Evolutionary conservation across 768 basidiomycete species (phyloP).

Genomic region (Mrakia frigida): DNA sequence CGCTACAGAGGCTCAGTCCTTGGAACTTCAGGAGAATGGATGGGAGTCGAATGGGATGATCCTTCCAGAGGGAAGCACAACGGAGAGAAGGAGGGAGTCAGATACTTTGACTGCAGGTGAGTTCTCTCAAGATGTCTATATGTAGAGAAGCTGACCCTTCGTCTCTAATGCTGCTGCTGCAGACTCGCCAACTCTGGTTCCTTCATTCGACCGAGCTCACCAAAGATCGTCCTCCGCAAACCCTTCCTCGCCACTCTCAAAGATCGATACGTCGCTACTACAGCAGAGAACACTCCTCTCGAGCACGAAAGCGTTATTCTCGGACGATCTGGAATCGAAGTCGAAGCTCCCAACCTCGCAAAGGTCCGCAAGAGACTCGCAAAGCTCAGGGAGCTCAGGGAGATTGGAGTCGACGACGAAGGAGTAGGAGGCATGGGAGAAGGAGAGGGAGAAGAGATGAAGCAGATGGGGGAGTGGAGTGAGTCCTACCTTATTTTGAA

Average conservation of each 20-base stretch:
- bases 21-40: constrained; percentile 64
- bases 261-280: constrained; percentile 58
- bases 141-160: neutral
- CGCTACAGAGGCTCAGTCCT: constrained; percentile 63
- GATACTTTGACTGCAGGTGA: constrained; percentile 75
- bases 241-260: constrained; percentile 70
- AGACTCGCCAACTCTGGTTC: constrained; percentile 65
- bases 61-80: constrained; percentile 77
- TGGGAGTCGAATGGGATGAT: constrained; percentile 98
- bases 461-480: constrained; percentile 41
- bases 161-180: constrained; percentile 25
- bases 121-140: constrained; percentile 37
- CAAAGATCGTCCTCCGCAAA: constrained; percentile 54
- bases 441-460: constrained; percentile 52
- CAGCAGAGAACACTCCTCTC: no score
- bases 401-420: constrained; percentile 72
- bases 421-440: constrained; percentile 47
- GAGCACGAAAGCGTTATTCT: constrained; percentile 58
- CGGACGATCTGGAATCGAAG: constrained; percentile 78
- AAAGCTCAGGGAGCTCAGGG: constrained; percentile 61
- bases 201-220: constrained; percentile 67
- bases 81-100: constrained; percentile 68
- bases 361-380: constrained; percentile 69
- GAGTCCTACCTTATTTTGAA: constrained; percentile 33
- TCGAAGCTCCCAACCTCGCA: constrained; percentile 78